Evolutionary conservation across 2,329 filamentous ascomycete genomes (phyloP), one percentile per base, ranked within the genome.

Genomic region (Calonectria pauciramosa): DNA sequence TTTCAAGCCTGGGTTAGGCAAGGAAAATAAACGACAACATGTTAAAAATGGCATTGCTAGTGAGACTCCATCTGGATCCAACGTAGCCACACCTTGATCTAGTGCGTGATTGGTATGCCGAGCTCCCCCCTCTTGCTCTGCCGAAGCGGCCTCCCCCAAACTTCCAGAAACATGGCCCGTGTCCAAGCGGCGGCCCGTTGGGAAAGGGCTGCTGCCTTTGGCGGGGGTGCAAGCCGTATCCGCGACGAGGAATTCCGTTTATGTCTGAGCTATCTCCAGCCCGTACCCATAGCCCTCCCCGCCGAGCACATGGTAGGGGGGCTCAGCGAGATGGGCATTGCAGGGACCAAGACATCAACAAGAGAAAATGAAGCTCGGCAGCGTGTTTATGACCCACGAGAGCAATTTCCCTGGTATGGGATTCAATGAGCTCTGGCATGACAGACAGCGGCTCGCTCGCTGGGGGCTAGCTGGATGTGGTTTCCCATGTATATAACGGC

Each of bases 311-410:
- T 23, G 44, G 44, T n/a, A 41, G 36, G 36, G 36, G 41, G 41
- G 41, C 41, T 47, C 8, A 4, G 18, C 20, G 41, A 18, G 16
- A 49, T 44, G 14, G 51, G 26, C 23, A 68, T 68, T 47, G 23
- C 51, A 47, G 20, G 51, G 13, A 20, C 60, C 36, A 59, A 68
- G 66, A 59, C 66, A 68, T 56, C 49, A 56, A 68, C 49, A 54
- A 52, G 44, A 23, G n/a, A 28, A 47, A 67, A 30, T 54, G 65
- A 26, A 32, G 36, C 36, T 41, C 56, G 23, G 56, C 56, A 63
- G 23, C 23, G 14, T 63, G 51, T 44, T 67, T 68, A 59, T 36
- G 52, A 59, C 26, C 26, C 66, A 68, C 34, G 51, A 68, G 44
- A 7, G 20, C 34, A 26, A 47, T 23, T 10, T 23, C 5, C 36